Conservation (phyloP, 768 basidiomycete species). For the Naematelia aurantialba region DNA sequence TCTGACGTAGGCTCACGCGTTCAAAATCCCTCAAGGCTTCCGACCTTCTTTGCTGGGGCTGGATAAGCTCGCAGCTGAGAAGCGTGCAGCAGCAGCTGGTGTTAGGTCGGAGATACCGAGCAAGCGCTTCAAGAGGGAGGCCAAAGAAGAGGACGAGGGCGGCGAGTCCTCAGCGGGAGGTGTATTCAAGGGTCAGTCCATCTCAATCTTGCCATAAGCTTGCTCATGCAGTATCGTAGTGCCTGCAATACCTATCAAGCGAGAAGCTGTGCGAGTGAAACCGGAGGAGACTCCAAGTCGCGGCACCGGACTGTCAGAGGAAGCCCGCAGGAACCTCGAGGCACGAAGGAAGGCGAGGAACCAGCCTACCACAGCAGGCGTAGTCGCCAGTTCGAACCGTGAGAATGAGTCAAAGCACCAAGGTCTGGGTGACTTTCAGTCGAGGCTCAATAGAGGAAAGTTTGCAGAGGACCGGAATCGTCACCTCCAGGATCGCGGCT, state of each 20-base stretch:
- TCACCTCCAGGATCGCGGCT: constrained; percentile 60
- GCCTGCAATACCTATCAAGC: constrained; percentile 65
- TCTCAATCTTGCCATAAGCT: neutral
- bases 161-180: constrained; percentile 54
- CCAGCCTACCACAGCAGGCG: constrained; percentile 53
- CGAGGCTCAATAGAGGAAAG: constrained; percentile 75
- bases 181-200: constrained; percentile 74
- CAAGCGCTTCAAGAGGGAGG: constrained; percentile 66
- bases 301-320: constrained; percentile 78
- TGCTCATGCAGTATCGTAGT: constrained; percentile 58
- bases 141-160: constrained; percentile 53
- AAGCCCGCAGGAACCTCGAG: constrained; percentile 66
- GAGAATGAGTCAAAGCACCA: constrained; percentile 45
- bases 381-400: constrained; percentile 18
- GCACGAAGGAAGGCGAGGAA: constrained; percentile 70
- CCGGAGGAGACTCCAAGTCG: constrained; percentile 92
- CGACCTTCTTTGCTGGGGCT: constrained; percentile 77
- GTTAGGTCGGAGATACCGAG: constrained; percentile 51
- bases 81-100: constrained; percentile 61
- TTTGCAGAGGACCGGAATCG: constrained; percentile 48
- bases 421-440: constrained; percentile 88
- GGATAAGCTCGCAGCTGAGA: constrained; percentile 83
- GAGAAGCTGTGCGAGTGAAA: constrained; percentile 64
- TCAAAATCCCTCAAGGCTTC: constrained; percentile 69
- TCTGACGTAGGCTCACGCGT: constrained; percentile 65